Percentiles rank a stretch among this genome's conserved stretches.
phyloP scores from a whole-genome alignment of 257 asterid species.

The Scutellaria barbata region DNA sequence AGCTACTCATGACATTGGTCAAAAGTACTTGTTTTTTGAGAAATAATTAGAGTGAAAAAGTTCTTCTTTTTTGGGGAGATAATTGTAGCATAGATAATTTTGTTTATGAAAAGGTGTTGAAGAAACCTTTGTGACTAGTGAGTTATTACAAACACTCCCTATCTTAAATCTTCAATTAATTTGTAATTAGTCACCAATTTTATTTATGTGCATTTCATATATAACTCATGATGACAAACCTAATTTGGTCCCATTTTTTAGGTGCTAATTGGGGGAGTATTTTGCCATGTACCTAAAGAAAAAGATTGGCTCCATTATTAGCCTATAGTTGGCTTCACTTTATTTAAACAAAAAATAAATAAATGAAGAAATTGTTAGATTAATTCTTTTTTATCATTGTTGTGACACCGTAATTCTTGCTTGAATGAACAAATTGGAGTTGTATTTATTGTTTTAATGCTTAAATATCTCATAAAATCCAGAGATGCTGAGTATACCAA shows the following conservation, averaged over 20 bases:
- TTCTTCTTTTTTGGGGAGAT: conserved; percentile 16
- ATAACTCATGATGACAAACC: conserved; percentile 39
- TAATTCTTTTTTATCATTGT: not conserved
- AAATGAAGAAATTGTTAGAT: not conserved
- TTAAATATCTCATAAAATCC: too few relatives aligned
- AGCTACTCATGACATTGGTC: conserved; percentile 34
- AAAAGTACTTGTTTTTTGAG: conserved; percentile 36
- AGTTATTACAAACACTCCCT: conserved; percentile 21
- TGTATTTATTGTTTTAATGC: too few relatives aligned
- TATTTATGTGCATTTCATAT: not conserved
- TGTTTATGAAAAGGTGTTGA: conserved; percentile 38
- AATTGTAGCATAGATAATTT: conserved; percentile 37
- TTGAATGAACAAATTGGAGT: not conserved
- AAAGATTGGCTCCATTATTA: conserved; percentile 18
- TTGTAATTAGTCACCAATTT: not conserved
- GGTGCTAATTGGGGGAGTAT: conserved; percentile 33
- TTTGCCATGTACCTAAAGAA: conserved; percentile 15
- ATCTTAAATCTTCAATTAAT: conserved; percentile 5
- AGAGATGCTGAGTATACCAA: too few relatives aligned
- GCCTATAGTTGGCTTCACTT: conserved; percentile 27
- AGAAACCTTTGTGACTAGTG: conserved; percentile 44
- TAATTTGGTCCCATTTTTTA: conserved; percentile 44
- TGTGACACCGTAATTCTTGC: not conserved
- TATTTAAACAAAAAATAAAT: not conserved
- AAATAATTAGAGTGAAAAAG: not conserved